Evolutionary conservation across 1,139 yeast genomes (phyloP).

Genomic region (Taiozyma sp.): DNA sequence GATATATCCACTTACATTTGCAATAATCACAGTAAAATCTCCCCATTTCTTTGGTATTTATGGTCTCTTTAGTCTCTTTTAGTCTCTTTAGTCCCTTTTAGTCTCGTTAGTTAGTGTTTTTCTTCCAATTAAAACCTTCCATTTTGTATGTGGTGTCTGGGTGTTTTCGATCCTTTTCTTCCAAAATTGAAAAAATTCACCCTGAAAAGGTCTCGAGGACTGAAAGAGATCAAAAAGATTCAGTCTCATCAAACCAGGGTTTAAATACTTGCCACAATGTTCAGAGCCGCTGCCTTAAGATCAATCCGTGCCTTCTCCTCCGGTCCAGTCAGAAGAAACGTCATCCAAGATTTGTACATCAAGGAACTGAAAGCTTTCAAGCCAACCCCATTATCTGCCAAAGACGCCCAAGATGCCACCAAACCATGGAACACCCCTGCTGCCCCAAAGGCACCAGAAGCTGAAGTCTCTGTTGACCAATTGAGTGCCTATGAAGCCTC

Average conservation of each 20-base stretch:
- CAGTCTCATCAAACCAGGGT: no score
- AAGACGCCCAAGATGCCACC: slow-evolving; percentile 75
- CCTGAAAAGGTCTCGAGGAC: neutral
- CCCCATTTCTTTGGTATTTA: slow-evolving; percentile 25
- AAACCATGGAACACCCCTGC: slow-evolving; percentile 76
- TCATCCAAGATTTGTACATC: slow-evolving; percentile 81
- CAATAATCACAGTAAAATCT: slow-evolving; percentile 83
- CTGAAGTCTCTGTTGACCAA: slow-evolving; percentile 68
- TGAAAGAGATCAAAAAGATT: neutral
- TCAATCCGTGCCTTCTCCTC: slow-evolving; percentile 28
- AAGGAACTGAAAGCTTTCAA: slow-evolving; percentile 84
- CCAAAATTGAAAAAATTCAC: neutral
- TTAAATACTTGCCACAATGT: slow-evolving; percentile 1
- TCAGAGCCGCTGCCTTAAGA: slow-evolving; percentile 3
- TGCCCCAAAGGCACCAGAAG: slow-evolving; percentile 66
- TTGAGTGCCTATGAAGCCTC: slow-evolving; percentile 69
- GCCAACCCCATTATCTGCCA: slow-evolving; percentile 68
- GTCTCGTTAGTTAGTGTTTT: neutral
- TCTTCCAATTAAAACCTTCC: neutral
- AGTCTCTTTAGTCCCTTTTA: no score
- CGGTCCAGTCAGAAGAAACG: slow-evolving; percentile 37
- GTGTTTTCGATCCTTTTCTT: neutral
- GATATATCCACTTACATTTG: slow-evolving; percentile 35
- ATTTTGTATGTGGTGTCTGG: neutral
- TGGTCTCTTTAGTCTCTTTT: no score